Base-by-base conservation (phyloP, 441 rosid genomes). In the Euphorbia schlechtendalii region DNA sequence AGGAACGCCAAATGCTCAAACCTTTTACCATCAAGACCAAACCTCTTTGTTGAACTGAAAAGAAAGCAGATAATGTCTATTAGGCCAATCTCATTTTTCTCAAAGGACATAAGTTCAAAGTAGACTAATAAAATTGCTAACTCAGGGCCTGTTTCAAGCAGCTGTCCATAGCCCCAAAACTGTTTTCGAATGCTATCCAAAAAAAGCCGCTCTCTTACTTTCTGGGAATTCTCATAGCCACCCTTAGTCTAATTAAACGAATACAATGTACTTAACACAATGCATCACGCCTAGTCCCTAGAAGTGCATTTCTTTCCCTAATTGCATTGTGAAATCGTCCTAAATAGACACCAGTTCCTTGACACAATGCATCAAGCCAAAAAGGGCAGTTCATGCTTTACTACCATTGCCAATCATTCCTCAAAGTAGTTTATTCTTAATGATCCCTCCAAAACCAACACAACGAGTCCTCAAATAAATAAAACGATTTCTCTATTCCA, bases 1-100 rank as follows among this genome's bases (percentile, higher is more conserved):
- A 90, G 73, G 67, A 88, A 90, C 11, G 99, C 92, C 18, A 93
- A 81, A 62, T 90, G 96, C 79, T 90, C 96, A 34, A 93, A 93
- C 66, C 98, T 83, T 82, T 76, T 81, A 76, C 88, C 90, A 55
- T 86, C 95, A 0, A 86, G 71, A 67, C 96, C 97, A 27, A 93
- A 93, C 66, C 86, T 81, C 83, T 93, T 90, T 18, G 96, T 93
- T 25, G 99, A 88, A 78, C 94, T 92, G 72, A 75, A 64, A 1
- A 11, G 17, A 58, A 24, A 60, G 20, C 6, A 32, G n/a, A 7
- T 36, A 11, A 5, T 2, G 7, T 18, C 21, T 3, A 15, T 21
- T 34, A 21, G 8, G 52, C 15, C 58, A 22, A 17, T 28, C 25
- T 46, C 55, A n/a, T 24, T 17, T 18, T 13, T 43, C 14, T 11